phyloP scores from a whole-genome alignment of 1,139 yeast genomes.

The Kodamaea sp. region DNA sequence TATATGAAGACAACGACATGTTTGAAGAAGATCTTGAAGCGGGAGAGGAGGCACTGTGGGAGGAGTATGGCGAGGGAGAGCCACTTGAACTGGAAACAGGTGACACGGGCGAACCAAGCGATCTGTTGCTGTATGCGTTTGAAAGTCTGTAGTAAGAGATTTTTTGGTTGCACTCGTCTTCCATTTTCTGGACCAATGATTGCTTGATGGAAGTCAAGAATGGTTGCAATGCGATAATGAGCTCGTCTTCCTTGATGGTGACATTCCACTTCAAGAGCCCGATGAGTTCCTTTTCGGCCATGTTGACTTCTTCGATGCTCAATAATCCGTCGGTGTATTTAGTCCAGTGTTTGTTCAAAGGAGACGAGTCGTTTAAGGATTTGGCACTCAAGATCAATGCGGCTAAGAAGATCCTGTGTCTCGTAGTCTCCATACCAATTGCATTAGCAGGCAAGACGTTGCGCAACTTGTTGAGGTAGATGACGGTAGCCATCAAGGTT shows the following conservation, averaged over 20 bases:
- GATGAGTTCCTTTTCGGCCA: conserved; percentile 87
- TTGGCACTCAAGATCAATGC: conserved; percentile 88
- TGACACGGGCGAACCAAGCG: conserved; percentile 14
- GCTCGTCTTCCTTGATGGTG: conserved; percentile 66
- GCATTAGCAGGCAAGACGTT: conserved; percentile 83
- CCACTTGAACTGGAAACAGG: conserved; percentile 16
- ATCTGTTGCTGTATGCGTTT: conserved; percentile 20
- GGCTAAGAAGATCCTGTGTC: conserved; percentile 89
- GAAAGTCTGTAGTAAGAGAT: conserved; percentile 43
- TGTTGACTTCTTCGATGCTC: conserved; percentile 75
- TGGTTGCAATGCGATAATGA: conserved; percentile 67
- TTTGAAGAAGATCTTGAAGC: conserved; percentile 16
- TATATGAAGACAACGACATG: conserved; percentile 17
- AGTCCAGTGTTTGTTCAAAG: conserved; percentile 95
- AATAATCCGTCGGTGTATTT: conserved; percentile 84
- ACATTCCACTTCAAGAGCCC: conserved; percentile 84
- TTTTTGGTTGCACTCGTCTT: conserved; percentile 35
- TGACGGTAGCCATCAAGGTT: conserved; percentile 88
- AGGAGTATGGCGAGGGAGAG: conserved; percentile 13
- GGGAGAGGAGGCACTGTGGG: conserved; percentile 11
- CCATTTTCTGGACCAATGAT: conserved; percentile 25
- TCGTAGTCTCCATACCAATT: conserved; percentile 89
- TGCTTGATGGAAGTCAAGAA: conserved; percentile 72
- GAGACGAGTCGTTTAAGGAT: conserved; percentile 88
- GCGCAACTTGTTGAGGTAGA: conserved; percentile 76